Evolutionary conservation across 169 alveolate species (phyloP).

Genomic region (Cryptosporidium tyzzeri): DNA sequence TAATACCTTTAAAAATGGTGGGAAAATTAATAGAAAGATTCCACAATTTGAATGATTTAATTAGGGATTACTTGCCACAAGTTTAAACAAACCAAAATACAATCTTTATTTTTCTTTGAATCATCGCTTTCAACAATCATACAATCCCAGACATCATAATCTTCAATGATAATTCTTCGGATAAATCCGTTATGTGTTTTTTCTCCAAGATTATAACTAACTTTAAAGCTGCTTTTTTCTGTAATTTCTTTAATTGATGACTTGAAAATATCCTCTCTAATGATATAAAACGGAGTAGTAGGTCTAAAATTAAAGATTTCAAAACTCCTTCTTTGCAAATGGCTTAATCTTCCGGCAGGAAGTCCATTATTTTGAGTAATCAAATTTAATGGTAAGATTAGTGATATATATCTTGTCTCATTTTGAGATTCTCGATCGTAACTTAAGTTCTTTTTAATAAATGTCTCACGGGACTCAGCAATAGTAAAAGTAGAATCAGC

Average conservation of each 20-base stretch:
- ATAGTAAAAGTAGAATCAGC: constrained; percentile 60
- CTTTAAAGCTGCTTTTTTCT: not conserved
- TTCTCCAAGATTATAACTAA: constrained; percentile 29
- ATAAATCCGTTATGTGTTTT: constrained; percentile 24
- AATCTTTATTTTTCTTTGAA: constrained; percentile 45
- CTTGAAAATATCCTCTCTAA: constrained; percentile 29
- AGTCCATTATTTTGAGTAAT: not conserved
- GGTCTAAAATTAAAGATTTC: constrained; percentile 55
- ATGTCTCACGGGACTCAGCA: constrained; percentile 63
- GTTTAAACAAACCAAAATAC: constrained; percentile 32
- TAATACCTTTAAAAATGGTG: constrained; percentile 7
- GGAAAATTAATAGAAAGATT: not conserved
- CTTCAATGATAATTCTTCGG: constrained; percentile 29
- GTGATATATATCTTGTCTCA: constrained; percentile 32
- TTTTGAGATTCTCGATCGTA: constrained; percentile 28
- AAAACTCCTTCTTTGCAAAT: constrained; percentile 43
- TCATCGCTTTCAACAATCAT: constrained; percentile 50
- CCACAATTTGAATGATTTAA: constrained; percentile 27
- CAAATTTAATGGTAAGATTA: constrained; percentile 23
- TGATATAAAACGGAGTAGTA: constrained; percentile 40
- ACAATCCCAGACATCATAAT: constrained; percentile 63
- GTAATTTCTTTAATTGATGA: constrained; percentile 7
- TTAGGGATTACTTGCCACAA: constrained; percentile 68
- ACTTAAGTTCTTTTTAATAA: constrained; percentile 27
- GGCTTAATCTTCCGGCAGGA: constrained; percentile 10